These are phyloP conservation scores for Botryotinia globosa DNA, from an alignment of 2,329 filamentous ascomycete genomes.

Conservation along the genomic window DNA sequence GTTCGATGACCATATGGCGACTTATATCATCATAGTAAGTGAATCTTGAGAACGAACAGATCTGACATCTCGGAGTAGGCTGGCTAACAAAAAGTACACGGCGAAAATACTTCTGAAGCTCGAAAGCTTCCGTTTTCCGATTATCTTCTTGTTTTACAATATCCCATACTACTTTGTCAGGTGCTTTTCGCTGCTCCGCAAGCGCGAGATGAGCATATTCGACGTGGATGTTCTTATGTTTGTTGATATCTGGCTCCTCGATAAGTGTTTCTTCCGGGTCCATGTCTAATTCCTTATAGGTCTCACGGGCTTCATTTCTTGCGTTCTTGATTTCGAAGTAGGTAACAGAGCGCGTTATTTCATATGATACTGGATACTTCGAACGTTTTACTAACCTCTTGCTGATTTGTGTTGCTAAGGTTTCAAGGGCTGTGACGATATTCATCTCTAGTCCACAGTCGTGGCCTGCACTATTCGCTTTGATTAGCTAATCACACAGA, in stretches of 20 bases:
- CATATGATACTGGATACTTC: conserved; percentile 1
- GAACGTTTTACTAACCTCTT: not conserved
- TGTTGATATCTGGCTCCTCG: not conserved
- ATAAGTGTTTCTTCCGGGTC: not conserved
- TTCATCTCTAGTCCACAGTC: not conserved
- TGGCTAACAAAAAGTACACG: not conserved
- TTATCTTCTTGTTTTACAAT: not conserved
- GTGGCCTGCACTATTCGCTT: not conserved
- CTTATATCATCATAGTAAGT: not conserved
- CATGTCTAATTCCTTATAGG: not conserved
- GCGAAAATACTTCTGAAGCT: not conserved
- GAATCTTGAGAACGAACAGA: not conserved
- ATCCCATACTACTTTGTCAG: not conserved
- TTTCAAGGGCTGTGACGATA: not conserved
- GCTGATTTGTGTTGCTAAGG: not conserved
- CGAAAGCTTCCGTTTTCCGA: not conserved
- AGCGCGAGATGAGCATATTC: not conserved
- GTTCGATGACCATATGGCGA: conserved; percentile 2
- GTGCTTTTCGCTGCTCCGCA: not conserved
- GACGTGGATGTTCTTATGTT: not conserved
- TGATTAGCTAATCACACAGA: not conserved
- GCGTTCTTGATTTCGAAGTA: not conserved
- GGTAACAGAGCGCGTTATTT: not conserved
- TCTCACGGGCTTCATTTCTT: not conserved
- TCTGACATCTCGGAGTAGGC: not conserved